These are phyloP conservation scores for Botrytis porri DNA, from an alignment of 2,329 filamentous ascomycete genomes.

Conservation along the genomic window DNA sequence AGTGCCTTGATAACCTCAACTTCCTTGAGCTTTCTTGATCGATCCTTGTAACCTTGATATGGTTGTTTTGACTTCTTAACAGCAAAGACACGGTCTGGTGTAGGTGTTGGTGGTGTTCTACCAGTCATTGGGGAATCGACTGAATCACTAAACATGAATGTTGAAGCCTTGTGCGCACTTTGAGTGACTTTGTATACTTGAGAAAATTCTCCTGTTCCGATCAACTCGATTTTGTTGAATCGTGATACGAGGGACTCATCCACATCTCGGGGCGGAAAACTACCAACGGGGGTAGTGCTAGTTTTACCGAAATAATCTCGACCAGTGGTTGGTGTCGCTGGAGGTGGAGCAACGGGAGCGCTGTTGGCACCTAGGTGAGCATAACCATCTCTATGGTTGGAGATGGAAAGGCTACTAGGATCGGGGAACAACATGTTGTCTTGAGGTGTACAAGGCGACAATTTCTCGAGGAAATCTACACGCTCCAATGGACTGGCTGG, in stretches of 20 bases:
- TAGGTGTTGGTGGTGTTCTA: slow-evolving; percentile 51
- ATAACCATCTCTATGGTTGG: slow-evolving; percentile 49
- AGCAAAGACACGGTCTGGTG: slow-evolving; percentile 68
- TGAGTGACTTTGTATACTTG: slow-evolving; percentile 78
- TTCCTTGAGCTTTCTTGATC: slow-evolving; percentile 80
- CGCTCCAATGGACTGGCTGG: slow-evolving; percentile 61
- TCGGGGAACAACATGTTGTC: slow-evolving; percentile 74
- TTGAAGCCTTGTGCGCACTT: slow-evolving; percentile 38
- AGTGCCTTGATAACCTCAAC: slow-evolving; percentile 76
- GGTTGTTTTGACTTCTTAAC: slow-evolving; percentile 90
- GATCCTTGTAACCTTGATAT: slow-evolving; percentile 74
- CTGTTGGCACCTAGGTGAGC: slow-evolving; percentile 37
- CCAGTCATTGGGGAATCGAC: slow-evolving; percentile 46
- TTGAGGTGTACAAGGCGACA: slow-evolving; percentile 73
- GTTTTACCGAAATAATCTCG: slow-evolving; percentile 56
- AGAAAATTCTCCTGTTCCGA: slow-evolving; percentile 91
- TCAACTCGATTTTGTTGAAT: slow-evolving; percentile 76
- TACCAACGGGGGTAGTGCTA: slow-evolving; percentile 66
- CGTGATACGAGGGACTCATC: slow-evolving; percentile 71
- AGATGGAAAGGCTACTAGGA: slow-evolving; percentile 79
- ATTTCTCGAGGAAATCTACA: slow-evolving; percentile 48
- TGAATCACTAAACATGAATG: slow-evolving; percentile 43
- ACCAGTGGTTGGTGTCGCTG: slow-evolving; percentile 76
- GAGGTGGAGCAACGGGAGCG: slow-evolving; percentile 53
- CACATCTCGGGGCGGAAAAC: slow-evolving; percentile 66